A percentile compares a stretch with the other conserved stretches of the same genome.
Conservation (phyloP, 1,284 basidiomycete species). For the Puccinia coronata region DNA sequence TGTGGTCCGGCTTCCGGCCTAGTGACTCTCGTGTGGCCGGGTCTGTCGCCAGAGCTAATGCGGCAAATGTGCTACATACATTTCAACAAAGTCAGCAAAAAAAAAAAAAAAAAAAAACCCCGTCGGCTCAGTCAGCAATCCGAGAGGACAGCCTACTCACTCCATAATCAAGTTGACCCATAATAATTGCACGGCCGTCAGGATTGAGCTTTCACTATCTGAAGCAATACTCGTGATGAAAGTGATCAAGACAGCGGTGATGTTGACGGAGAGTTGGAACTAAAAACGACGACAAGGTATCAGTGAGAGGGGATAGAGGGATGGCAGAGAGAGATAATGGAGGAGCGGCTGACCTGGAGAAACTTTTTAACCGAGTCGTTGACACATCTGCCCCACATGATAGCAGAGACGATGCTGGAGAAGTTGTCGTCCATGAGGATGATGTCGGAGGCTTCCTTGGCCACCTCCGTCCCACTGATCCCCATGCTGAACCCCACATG, state of each 20-base stretch:
- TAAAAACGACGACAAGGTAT: neutral
- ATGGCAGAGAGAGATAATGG: neutral
- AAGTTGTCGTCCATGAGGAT: conserved; percentile 73
- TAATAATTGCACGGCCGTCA: conserved; percentile 52
- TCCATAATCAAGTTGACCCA: conserved; percentile 53
- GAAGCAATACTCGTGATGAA: conserved; percentile 51
- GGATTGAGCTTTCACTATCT: conserved; percentile 50
- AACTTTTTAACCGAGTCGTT: conserved; percentile 53
- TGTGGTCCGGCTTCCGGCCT: conserved; percentile 58
- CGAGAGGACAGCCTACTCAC: too few relatives aligned
- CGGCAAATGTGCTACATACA: conserved; percentile 56
- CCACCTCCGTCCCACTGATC: conserved; percentile 96
- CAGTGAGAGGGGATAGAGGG: neutral
- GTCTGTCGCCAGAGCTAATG: conserved; percentile 60
- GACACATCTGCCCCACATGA: conserved; percentile 52
- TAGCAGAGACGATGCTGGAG: conserved; percentile 51
- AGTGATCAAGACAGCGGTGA: conserved; percentile 52
- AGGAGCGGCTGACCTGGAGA: conserved; percentile 38
- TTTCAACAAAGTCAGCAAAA: neutral
- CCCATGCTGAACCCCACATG: conserved; percentile 69
- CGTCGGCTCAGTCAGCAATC: too few relatives aligned
- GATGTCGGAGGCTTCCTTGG: conserved; percentile 98
- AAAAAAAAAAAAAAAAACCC: too few relatives aligned
- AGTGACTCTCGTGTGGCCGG: conserved; percentile 58
- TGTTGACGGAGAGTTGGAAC: conserved; percentile 53